These are phyloP conservation scores for Sclerotinia spermophila DNA, from an alignment of 2,329 filamentous ascomycete genomes.

Conservation along the genomic window DNA sequence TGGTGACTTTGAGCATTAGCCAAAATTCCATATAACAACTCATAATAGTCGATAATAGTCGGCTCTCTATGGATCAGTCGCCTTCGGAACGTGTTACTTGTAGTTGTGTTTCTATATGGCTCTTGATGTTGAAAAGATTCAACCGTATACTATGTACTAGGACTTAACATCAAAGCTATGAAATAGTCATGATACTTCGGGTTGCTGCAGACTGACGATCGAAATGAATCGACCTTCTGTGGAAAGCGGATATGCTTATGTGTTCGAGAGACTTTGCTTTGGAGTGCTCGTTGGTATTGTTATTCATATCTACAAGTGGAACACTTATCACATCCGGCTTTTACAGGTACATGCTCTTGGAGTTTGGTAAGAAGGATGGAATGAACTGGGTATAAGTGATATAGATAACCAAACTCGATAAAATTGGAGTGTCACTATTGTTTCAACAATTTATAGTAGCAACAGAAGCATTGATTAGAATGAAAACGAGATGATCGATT, in stretches of 20 bases:
- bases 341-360: neutral
- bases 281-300: neutral
- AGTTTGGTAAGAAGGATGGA: no score
- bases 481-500: no score
- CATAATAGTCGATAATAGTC: no score
- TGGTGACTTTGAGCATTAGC: neutral
- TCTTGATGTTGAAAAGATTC: neutral
- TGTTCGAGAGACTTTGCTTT: neutral
- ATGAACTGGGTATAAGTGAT: no score
- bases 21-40: no score
- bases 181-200: neutral
- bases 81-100: no score
- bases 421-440: no score
- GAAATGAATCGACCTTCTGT: neutral
- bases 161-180: neutral
- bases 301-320: neutral
- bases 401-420: no score
- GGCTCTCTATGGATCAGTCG: no score
- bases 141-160: neutral
- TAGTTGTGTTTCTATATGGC: neutral
- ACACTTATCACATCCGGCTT: neutral
- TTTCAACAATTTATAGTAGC: no score
- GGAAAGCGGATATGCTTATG: neutral
- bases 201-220: neutral
- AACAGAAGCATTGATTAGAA: no score